Conservation (phyloP, 192 early-diverging fungal species). For the Entomortierella beljakovae region DNA sequence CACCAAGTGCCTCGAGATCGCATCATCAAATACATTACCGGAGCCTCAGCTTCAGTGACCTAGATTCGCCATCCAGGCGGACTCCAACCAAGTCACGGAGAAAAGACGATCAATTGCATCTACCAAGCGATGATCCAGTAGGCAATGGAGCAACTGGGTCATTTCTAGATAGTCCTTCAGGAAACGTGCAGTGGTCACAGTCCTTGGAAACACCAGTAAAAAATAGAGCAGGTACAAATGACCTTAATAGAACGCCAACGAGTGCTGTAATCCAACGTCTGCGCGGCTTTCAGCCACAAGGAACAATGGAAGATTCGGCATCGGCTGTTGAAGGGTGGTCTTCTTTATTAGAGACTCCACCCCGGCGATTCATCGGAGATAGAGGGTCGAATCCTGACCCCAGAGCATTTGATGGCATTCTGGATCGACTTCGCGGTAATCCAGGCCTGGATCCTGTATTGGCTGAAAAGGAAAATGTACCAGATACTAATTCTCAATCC, state of each 20-base stretch:
- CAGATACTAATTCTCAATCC: slow-evolving; percentile 6
- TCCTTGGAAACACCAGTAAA: slow-evolving; percentile 33
- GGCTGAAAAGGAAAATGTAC: background rate
- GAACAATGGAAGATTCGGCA: background rate
- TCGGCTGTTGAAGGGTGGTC: slow-evolving; percentile 20
- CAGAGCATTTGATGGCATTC: background rate
- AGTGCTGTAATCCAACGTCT: slow-evolving; percentile 12
- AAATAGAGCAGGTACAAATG: background rate
- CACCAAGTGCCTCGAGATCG: background rate
- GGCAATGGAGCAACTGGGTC: background rate
- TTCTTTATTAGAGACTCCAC: slow-evolving; percentile 35
- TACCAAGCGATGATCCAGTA: background rate
- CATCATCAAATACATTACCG: background rate
- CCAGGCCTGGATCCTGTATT: background rate
- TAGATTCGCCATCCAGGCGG: slow-evolving; percentile 2
- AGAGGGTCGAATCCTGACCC: background rate
- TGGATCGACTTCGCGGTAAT: slow-evolving; percentile 26
- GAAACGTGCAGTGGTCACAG: slow-evolving; percentile 24
- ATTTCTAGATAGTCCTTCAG: slow-evolving; percentile 1
- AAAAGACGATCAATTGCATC: background rate
- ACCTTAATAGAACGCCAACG: background rate
- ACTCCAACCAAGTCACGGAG: background rate
- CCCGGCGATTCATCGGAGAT: background rate
- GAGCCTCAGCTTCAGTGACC: background rate
- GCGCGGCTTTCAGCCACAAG: slow-evolving; percentile 10